Conservation (phyloP, 2,329 filamentous ascomycete species). For the Exserohilum rostratum region DNA sequence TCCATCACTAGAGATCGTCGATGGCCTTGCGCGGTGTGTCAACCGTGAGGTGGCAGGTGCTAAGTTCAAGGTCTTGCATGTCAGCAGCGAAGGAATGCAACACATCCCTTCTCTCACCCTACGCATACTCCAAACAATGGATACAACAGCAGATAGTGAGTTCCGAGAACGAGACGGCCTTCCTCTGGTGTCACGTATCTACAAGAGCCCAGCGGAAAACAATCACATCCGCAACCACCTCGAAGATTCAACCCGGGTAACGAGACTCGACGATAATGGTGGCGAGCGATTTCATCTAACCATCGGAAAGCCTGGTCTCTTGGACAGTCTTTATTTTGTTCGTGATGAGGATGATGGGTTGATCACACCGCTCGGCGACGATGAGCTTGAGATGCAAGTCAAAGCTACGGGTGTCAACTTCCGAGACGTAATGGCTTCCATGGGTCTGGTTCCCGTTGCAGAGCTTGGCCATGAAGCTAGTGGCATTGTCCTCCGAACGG, state of each 20-base stretch:
- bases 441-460: constrained; percentile 1
- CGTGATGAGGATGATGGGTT: neutral
- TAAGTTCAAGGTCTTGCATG: neutral
- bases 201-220: neutral
- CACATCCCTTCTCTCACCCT: neutral
- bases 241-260: neutral
- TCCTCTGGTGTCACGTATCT: neutral
- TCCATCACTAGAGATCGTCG: neutral
- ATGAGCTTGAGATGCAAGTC: constrained; percentile 28
- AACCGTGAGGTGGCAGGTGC: neutral
- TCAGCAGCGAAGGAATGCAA: neutral
- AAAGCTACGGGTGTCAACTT: constrained; percentile 25
- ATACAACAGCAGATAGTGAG: neutral
- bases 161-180: neutral
- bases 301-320: constrained; percentile 1
- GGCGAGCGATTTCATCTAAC: too few species aligned
- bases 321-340: constrained; percentile 13
- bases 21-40: neutral
- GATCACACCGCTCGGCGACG: neutral
- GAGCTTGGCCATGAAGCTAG: neutral
- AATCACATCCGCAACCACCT: neutral
- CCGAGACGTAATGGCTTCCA: constrained; percentile 15
- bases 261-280: too few species aligned
- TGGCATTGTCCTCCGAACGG: neutral
- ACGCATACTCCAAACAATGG: neutral